These are phyloP conservation scores for Colletotrichum chlorophyti DNA, from an alignment of 2,329 filamentous ascomycete species.

Conservation along the genomic window DNA sequence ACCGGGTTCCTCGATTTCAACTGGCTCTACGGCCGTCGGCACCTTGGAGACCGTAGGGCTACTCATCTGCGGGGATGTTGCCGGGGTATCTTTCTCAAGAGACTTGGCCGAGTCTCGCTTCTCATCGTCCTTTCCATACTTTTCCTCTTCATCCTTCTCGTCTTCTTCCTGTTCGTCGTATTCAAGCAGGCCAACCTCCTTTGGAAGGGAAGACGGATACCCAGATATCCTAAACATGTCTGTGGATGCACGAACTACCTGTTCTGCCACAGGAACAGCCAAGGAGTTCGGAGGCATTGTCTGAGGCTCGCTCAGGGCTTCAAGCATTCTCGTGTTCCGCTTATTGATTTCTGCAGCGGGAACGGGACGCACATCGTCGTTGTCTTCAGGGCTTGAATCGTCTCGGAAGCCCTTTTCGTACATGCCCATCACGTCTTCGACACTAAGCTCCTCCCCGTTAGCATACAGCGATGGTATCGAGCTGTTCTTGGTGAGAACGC, in stretches of 20 bases:
- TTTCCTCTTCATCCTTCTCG: slow-evolving; percentile 26
- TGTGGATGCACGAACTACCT: slow-evolving; percentile 42
- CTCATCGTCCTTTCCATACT: background rate
- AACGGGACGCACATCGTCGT: slow-evolving; percentile 43
- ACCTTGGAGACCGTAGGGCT: slow-evolving; percentile 14
- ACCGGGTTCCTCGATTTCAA: slow-evolving; percentile 54
- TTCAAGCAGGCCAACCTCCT: slow-evolving; percentile 28
- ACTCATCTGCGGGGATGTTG: slow-evolving; percentile 30
- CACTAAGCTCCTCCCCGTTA: slow-evolving; percentile 62
- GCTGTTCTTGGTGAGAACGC: slow-evolving; percentile 80
- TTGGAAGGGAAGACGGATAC: slow-evolving; percentile 46
- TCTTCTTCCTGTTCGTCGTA: slow-evolving; percentile 34
- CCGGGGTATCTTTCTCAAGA: slow-evolving; percentile 34
- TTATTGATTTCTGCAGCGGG: slow-evolving; percentile 47
- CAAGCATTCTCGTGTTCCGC: slow-evolving; percentile 45
- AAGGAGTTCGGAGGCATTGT: slow-evolving; percentile 34
- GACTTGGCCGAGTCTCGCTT: slow-evolving; percentile 62
- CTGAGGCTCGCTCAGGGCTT: slow-evolving; percentile 46
- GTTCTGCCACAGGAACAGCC: slow-evolving; percentile 25
- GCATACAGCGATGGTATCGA: slow-evolving; percentile 69
- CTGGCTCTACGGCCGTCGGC: slow-evolving; percentile 32
- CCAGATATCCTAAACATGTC: slow-evolving; percentile 45
- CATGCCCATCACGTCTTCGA: slow-evolving; percentile 75
- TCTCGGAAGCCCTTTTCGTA: slow-evolving; percentile 68
- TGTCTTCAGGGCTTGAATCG: slow-evolving; percentile 42